These are phyloP conservation scores for Spinacia oleracea DNA, from an alignment of 179 eudicot genomes.

Conservation along the genomic window DNA sequence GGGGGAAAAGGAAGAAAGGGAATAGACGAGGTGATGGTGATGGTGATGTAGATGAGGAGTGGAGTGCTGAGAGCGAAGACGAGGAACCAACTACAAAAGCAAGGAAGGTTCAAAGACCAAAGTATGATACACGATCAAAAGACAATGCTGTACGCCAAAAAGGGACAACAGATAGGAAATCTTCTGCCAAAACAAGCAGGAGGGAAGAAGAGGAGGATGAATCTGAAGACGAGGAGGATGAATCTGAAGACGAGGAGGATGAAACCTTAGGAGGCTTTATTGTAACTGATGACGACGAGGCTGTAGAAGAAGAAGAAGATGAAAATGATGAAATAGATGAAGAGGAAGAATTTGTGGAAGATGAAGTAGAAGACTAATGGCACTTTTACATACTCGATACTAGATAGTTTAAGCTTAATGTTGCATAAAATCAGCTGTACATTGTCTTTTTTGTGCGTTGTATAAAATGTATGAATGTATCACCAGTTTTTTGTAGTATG, in stretches of 20 bases:
- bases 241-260: constrained; percentile 61
- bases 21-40: constrained; percentile 23
- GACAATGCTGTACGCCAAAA: constrained; percentile 34
- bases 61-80: constrained; percentile 79
- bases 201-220: constrained; percentile 37
- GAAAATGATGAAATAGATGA: constrained; percentile 39
- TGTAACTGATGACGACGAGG: constrained; percentile 46
- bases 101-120: constrained; percentile 44
- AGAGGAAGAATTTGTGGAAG: constrained; percentile 57
- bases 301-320: constrained; percentile 44
- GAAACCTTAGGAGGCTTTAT: constrained; percentile 93
- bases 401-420: not conserved
- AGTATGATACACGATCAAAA: constrained; percentile 71
- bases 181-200: constrained; percentile 25
- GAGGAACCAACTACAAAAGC: constrained; percentile 47
- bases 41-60: constrained; percentile 59
- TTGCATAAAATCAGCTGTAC: not conserved
- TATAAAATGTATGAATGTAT: not conserved
- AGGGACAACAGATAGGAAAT: constrained; percentile 19
- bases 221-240: constrained; percentile 60
- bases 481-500: not conserved
- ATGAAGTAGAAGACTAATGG: constrained; percentile 36
- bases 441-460: not conserved
- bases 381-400: not conserved
- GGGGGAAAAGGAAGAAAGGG: constrained; percentile 58